Evolutionary conservation across 2,329 filamentous ascomycete species (phyloP).

Genomic region (Fusarium subtropicale): DNA sequence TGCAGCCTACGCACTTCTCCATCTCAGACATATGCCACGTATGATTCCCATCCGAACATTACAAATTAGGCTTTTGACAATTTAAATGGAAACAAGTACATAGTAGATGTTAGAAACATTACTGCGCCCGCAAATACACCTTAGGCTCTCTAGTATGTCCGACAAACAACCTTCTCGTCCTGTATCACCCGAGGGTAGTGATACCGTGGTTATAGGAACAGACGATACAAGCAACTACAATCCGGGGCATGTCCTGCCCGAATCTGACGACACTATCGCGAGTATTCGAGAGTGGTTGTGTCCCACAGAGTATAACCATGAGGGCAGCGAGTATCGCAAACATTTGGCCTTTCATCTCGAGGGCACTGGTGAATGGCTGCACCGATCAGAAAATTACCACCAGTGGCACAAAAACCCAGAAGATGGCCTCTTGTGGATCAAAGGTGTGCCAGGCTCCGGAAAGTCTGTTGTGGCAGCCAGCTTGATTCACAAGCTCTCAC

Average conservation of each 20-base stretch:
- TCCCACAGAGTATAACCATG: constrained; percentile 34
- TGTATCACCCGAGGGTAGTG: constrained; percentile 19
- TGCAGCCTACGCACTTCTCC: too few species aligned
- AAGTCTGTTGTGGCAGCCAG: constrained; percentile 53
- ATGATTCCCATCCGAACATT: too few species aligned
- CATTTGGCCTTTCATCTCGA: constrained; percentile 30
- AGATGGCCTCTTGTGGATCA: constrained; percentile 41
- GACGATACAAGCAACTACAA: constrained; percentile 50
- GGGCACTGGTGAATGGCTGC: constrained; percentile 34
- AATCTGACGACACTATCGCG: constrained; percentile 43
- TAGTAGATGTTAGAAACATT: too few species aligned
- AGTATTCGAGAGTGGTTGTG: constrained; percentile 33
- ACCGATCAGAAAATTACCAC: constrained; percentile 7
- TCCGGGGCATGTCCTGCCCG: constrained; percentile 49
- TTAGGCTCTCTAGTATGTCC: neutral
- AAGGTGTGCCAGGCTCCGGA: constrained; percentile 55
- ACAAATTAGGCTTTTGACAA: too few species aligned
- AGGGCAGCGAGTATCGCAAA: constrained; percentile 37
- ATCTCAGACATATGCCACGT: too few species aligned
- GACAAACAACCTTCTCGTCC: neutral
- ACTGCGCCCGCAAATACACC: neutral
- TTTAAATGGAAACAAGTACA: fast-evolving
- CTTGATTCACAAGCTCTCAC: constrained; percentile 36
- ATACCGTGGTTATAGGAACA: constrained; percentile 20
- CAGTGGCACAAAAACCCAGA: constrained; percentile 20